Percentiles rank a stretch among this genome's conserved stretches.
These are phyloP conservation scores for Sporothrix dimorphospora DNA, from an alignment of 2,329 filamentous ascomycete genomes.

Conservation along the genomic window DNA sequence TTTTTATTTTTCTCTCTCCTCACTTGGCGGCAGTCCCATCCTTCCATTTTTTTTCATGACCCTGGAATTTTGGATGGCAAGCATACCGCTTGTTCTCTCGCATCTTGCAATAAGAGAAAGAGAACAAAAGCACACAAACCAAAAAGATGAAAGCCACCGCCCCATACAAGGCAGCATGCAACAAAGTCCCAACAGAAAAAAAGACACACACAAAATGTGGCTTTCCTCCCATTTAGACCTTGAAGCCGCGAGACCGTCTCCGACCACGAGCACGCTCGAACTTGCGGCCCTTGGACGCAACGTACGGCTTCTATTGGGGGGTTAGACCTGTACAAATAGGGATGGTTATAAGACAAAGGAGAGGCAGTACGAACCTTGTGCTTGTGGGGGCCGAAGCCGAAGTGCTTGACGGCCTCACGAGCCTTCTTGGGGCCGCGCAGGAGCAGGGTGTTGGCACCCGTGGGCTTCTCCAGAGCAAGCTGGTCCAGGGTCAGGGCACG, in stretches of 20 bases:
- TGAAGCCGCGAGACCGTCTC: constrained; percentile 98
- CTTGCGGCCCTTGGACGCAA: constrained; percentile 99
- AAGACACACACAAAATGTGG: not conserved
- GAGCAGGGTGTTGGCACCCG: constrained; percentile 94
- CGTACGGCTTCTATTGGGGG: constrained; percentile 74
- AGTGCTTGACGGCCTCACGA: constrained; percentile 98
- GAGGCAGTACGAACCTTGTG: constrained; percentile 61
- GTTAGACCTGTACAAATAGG: no score
- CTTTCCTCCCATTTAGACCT: constrained; percentile 75
- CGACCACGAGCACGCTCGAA: constrained; percentile 99
- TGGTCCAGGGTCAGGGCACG: constrained; percentile 96
- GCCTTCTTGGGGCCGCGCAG: constrained; percentile 98
- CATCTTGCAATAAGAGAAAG: not conserved
- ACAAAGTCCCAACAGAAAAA: constrained; percentile 13
- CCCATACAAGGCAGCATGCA: not conserved
- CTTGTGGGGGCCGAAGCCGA: constrained; percentile 96
- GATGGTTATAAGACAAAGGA: no score
- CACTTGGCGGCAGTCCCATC: constrained; percentile 1
- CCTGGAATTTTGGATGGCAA: not conserved
- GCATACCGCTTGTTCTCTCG: not conserved
- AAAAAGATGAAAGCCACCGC: not conserved
- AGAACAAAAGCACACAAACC: not conserved
- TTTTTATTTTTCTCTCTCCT: constrained; percentile 16
- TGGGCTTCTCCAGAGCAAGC: constrained; percentile 92
- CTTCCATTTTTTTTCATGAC: constrained; percentile 27